Base-by-base conservation (phyloP, 257 asterid genomes). In the Sherardia arvensis region DNA sequence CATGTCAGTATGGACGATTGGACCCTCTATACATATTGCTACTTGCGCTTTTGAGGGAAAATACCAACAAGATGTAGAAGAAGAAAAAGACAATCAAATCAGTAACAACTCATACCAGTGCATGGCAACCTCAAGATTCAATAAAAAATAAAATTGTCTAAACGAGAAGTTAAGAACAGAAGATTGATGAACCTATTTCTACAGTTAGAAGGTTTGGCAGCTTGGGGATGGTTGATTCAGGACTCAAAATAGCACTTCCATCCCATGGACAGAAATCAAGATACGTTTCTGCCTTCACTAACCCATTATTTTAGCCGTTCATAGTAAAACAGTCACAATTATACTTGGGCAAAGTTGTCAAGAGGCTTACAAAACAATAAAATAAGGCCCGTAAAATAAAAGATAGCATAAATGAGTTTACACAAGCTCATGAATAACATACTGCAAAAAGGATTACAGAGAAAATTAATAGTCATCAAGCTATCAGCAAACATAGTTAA, bases 1-100 rank as follows among this genome's bases (percentile, higher is more conserved):
- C 53, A 62, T 65, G 66, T 33, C 45, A 67, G 32, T 28, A 55
- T 67, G 48, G 48, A 53, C 51, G 1, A 0, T 11, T 38, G 47
- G 45, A 38, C 14, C 9, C 47, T 38, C 17, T 10, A 11, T 38
- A 38, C 47, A 38, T 38, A 36, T 8, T 36, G 7, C 9, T 36
- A 9, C 43, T 36, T 36, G 4, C 9, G 12, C 12, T 33, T 33
- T 33, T 33, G 40, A 38, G 3, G 14, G 47, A 17, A 38, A 38
- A 12, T 38, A 38, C 7, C 20, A 3, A 43, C 51, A 23, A 53
- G 28, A 21, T 9, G 17, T 0, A n/a, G 18, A 54, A 10, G 29
- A 54, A 21, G 30, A 27, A 61, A 61, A 61, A 1, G 53, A 18
- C 3, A 33, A 59, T 32, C 64, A 7, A n/a, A 59, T 11, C 48